Evolutionary conservation across 2,329 filamentous ascomycete genomes (phyloP).

Genomic region (Pseudogymnoascus sp.): DNA sequence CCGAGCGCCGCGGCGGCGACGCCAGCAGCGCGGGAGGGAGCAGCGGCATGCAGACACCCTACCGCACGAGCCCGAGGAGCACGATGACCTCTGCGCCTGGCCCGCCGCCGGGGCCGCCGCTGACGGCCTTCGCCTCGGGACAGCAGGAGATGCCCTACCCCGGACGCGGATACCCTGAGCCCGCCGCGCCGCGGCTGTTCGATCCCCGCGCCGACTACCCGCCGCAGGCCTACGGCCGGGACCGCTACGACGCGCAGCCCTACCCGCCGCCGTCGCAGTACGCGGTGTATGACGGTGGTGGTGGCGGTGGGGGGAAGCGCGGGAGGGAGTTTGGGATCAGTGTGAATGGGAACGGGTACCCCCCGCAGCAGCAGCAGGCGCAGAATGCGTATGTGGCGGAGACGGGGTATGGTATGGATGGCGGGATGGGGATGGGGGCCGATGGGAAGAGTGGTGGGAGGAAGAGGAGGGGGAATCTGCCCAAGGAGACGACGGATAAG

Average conservation of each 20-base stretch:
- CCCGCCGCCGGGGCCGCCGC: background rate
- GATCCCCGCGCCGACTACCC: background rate
- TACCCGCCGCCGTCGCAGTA: background rate
- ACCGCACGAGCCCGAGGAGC: background rate
- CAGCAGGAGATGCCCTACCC: background rate
- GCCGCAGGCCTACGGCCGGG: background rate
- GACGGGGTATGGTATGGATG: background rate
- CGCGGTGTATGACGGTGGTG: background rate
- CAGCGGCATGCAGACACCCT: background rate
- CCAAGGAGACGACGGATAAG: slow-evolving; percentile 81
- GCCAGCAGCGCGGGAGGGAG: background rate
- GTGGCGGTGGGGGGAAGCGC: background rate
- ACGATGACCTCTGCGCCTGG: background rate
- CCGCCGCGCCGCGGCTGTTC: background rate
- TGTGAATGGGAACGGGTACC: background rate
- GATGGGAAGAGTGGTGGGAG: slow-evolving; percentile 35
- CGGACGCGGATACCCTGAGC: background rate
- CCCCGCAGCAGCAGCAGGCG: background rate
- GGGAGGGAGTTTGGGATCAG: background rate
- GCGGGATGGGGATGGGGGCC: background rate
- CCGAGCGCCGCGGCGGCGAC: background rate
- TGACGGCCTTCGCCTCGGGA: background rate
- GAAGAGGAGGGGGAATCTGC: slow-evolving; percentile 72
- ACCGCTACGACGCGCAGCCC: background rate
- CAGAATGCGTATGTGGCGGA: background rate